These are phyloP conservation scores for Camellia oleifera DNA, from an alignment of 179 eudicot species.

Conservation along the genomic window DNA sequence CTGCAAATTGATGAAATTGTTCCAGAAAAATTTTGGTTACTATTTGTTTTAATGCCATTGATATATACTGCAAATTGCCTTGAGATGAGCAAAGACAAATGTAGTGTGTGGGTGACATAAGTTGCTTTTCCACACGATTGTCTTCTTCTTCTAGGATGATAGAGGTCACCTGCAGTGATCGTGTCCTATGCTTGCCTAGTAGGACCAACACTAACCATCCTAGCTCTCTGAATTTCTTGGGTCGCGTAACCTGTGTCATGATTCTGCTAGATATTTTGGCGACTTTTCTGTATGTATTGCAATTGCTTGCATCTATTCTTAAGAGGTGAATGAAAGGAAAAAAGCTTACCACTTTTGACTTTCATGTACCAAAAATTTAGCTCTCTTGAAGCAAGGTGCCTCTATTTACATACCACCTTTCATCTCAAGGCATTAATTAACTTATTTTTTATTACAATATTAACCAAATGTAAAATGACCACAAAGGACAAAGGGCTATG, in stretches of 20 bases:
- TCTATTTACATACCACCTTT: too few relatives aligned
- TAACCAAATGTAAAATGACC: too few relatives aligned
- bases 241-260: too few relatives aligned
- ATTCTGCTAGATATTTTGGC: not conserved
- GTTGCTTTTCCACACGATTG: too few relatives aligned
- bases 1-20: not conserved
- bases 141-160: too few relatives aligned
- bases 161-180: not conserved
- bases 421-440: too few relatives aligned
- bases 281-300: not conserved
- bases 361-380: not conserved
- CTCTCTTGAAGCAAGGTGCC: not conserved
- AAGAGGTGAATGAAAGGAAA: conserved; percentile 10
- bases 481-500: too few relatives aligned
- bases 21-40: not conserved
- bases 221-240: too few relatives aligned
- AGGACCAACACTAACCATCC: not conserved
- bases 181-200: not conserved
- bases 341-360: not conserved
- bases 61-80: not conserved
- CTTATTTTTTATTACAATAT: too few relatives aligned
- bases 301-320: not conserved
- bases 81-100: not conserved
- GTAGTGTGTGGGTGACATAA: too few relatives aligned
- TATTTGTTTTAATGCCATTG: not conserved